A percentile compares a stretch with the other conserved stretches of the same genome.
These are phyloP conservation scores for Cryphonectria carpinicola DNA, from an alignment of 2,329 filamentous ascomycete species.

Conservation along the genomic window DNA sequence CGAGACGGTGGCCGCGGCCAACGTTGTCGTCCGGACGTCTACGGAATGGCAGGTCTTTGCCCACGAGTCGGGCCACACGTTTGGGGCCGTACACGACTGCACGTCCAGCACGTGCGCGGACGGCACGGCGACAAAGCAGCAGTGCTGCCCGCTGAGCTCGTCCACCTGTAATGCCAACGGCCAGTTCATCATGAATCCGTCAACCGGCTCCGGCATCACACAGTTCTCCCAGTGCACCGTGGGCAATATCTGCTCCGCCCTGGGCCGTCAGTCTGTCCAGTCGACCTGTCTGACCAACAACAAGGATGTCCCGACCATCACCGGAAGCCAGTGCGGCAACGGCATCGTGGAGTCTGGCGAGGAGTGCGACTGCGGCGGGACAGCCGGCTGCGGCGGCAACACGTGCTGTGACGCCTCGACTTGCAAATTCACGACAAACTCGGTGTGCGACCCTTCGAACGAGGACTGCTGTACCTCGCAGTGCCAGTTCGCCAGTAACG, in stretches of 20 bases:
- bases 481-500: slow-evolving; percentile 70
- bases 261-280: slow-evolving; percentile 77
- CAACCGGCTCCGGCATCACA: slow-evolving; percentile 72
- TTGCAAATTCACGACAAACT: slow-evolving; percentile 77
- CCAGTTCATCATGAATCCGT: slow-evolving; percentile 96
- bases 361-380: slow-evolving; percentile 93
- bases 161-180: slow-evolving; percentile 73
- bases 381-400: slow-evolving; percentile 71
- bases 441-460: slow-evolving; percentile 80
- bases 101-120: slow-evolving; percentile 68
- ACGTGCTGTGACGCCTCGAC: slow-evolving; percentile 82
- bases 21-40: slow-evolving; percentile 82
- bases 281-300: slow-evolving; percentile 83
- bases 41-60: slow-evolving; percentile 96
- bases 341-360: slow-evolving; percentile 94
- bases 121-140: slow-evolving; percentile 53
- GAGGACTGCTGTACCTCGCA: slow-evolving; percentile 75
- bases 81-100: slow-evolving; percentile 95
- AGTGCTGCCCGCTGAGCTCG: slow-evolving; percentile 79
- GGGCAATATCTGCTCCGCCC: slow-evolving; percentile 90
- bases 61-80: slow-evolving; percentile 92
- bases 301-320: slow-evolving; percentile 78
- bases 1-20: slow-evolving; percentile 82
- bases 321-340: slow-evolving; percentile 87
- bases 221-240: slow-evolving; percentile 86